Base-by-base conservation (phyloP, 2,329 filamentous ascomycete genomes). In the Paraphaeosphaeria minitans region DNA sequence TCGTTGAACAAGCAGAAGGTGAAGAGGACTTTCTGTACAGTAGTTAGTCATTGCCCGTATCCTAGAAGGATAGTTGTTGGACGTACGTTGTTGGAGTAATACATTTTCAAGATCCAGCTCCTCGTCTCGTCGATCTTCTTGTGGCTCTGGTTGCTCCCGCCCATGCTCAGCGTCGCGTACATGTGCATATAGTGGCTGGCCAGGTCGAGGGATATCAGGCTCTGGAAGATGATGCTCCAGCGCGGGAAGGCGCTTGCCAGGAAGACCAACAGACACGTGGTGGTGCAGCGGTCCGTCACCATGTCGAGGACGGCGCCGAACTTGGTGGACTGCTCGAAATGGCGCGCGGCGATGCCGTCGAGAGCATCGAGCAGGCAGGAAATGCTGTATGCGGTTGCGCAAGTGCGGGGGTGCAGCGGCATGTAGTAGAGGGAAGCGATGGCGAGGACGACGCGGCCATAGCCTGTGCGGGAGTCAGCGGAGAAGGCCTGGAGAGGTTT, bases 171-270 rank as follows among this genome's bases (percentile, higher is more conserved):
- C 0, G 93, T 97, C 13, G 93, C 92, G 76, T 96, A 98, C 95
- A 99, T 99, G 81, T 99, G 95, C 83, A 98, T 94, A 77, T 98
- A 99, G 79, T 99, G 95, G 76, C 93, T 97, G 29, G 95, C 91
- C 65, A 99, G 85, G 78, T 99, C 95, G 70, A 99, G 81, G 56
- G 90, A 90, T 77, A 99, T 97, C 73, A 99, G 81, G 46, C 89
- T 87, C 82, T 99, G 95, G 84, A 99, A 99, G 59, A 98, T 74
- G 67, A 98, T 93, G 65, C 92, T 89, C 89, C 92, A 98, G 57
- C 93, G 87, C 4, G 95, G 95, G 80, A 96, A 99, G 21, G 95
- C 95, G 14, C 92, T 96, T 42, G 92, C 92, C 62, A 99, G 81
- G 82, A 98, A 99, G 52, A 98, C 93, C 50, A 99, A 86, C 68